Evolutionary conservation across 1,284 basidiomycete species (phyloP), one percentile per base, ranked within the genome.

Genomic region (Bondarzewia mesenterica): DNA sequence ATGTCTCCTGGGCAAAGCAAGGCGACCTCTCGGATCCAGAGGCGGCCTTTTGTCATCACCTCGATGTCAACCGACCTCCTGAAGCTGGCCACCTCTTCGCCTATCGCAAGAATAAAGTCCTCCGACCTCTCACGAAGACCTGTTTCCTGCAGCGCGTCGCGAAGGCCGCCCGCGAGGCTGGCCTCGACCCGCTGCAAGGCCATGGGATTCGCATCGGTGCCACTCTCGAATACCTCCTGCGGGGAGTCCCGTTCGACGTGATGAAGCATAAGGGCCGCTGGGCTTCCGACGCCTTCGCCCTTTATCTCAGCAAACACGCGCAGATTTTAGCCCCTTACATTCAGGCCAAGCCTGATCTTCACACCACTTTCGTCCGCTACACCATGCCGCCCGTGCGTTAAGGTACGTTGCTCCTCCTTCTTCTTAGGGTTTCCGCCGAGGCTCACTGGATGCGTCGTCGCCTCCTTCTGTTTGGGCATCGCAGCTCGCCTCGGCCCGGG

Each of bases 151-250:
- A 7, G 27, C 27, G 27, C 7, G 7, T 29, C 7, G 27, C 27
- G 14, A 14, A 29, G 14, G 7, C 27, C 27, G 7, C 27, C 7
- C 7, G 14, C 7, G 27, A 7, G 27, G 27, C 27, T 7, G 27
- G 27, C 27, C 27, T 29, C 14, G 27, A 29, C 27, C 27, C 27
- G 27, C 27, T 29, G 7, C 54, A 62, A 23, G 65, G 63, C 0
- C 70, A 73, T 52, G 60, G 64, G 10, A 65, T 73, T 35, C 57
- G 63, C 4, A 72, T 73, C 29, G 67, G 72, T 0, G 56, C 63
- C 0, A 71, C 67, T 0, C 58, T 73, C 0, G 61, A 67, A 42
- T 29, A 39, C 37, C 37, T 39, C 7, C 37, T 39, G 15, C 37
- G 37, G 6, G 37, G 37, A 7, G 7, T 7, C 15, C n/a, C 37